Percentiles rank a stretch among this genome's conserved stretches.
phyloP scores from a whole-genome alignment of 2,329 filamentous ascomycete species.

The Botryosphaeria dothidea region DNA sequence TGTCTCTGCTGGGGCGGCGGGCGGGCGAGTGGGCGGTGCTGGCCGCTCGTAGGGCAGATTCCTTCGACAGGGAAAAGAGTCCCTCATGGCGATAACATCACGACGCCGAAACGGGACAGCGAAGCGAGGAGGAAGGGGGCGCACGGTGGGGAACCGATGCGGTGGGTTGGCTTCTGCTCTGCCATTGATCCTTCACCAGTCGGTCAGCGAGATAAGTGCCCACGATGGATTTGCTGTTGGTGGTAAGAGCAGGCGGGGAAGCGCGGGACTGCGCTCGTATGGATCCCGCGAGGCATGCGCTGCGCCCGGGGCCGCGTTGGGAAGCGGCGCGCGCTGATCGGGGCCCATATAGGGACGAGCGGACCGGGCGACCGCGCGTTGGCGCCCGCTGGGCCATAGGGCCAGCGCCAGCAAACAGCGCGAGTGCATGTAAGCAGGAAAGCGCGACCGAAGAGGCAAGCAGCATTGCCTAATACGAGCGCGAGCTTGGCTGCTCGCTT shows the following conservation, averaged over 20 bases:
- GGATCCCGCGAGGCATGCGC: background rate
- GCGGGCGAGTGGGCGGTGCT: background rate
- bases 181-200: background rate
- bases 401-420: background rate
- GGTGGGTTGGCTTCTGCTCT: background rate
- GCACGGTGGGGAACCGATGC: slow-evolving; percentile 14
- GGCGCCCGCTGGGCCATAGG: background rate
- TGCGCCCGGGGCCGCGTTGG: background rate
- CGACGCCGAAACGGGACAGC: background rate
- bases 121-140: slow-evolving; percentile 5
- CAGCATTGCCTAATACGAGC: slow-evolving; percentile 11
- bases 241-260: slow-evolving; percentile 1
- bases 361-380: background rate
- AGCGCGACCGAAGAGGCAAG: background rate
- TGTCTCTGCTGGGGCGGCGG: slow-evolving; percentile 7
- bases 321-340: background rate
- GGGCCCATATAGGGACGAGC: background rate
- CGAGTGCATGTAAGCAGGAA: background rate
- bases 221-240: background rate
- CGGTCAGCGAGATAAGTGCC: slow-evolving; percentile 1
- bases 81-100: background rate
- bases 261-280: slow-evolving; percentile 3
- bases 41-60: slow-evolving; percentile 16
- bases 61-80: background rate
- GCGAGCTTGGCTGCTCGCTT: background rate